Base-by-base conservation (phyloP, 345 rosid genomes). In the Euphorbia tirucalli region DNA sequence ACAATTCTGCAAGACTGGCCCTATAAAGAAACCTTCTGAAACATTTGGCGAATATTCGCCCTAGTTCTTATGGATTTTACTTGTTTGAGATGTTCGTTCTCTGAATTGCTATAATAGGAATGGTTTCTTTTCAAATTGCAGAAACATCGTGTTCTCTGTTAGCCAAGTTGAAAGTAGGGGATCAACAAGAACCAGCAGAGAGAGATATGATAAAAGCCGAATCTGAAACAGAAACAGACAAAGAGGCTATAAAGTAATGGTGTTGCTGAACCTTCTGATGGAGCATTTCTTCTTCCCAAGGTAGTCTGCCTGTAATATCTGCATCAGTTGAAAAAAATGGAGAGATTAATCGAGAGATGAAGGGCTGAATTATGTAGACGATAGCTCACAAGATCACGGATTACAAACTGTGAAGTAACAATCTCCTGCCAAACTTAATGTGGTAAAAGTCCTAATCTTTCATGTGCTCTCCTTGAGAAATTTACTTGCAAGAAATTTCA, bases 71-170 rank as follows among this genome's bases (percentile, higher is more conserved):
- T 25, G 32, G 30, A 31, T 65, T 21, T n/a, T n/a, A n/a, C n/a
- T n/a, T n/a, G n/a, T n/a, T n/a, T n/a, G n/a, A n/a, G n/a, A n/a
- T n/a, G n/a, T 21, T n/a, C 11, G 14, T 5, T 13, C 59, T 68
- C 37, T 46, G 22, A 11, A 61, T 11, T 39, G 4, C 2, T 24
- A 46, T 55, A 11, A 15, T 18, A 16, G 1, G 9, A 18, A 41
- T 28, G 25, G 62, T 62, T 28, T 71, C 60, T 39, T 66, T 11
- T 35, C n/a, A 65, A 43, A 50, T 54, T 70, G 68, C 87, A 85
- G 88, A 81, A 54, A 63, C 77, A 46, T 68, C 55, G 78, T 54
- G 57, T 7, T 70, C 79, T 37, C 79, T 77, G 5, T 4, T 28
- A 32, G 72, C 69, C 65, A 62, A 24, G 74, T 31, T 60, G n/a